Evolutionary conservation across 2,329 filamentous ascomycete genomes (phyloP).

Genomic region (Claviceps quebecensis): DNA sequence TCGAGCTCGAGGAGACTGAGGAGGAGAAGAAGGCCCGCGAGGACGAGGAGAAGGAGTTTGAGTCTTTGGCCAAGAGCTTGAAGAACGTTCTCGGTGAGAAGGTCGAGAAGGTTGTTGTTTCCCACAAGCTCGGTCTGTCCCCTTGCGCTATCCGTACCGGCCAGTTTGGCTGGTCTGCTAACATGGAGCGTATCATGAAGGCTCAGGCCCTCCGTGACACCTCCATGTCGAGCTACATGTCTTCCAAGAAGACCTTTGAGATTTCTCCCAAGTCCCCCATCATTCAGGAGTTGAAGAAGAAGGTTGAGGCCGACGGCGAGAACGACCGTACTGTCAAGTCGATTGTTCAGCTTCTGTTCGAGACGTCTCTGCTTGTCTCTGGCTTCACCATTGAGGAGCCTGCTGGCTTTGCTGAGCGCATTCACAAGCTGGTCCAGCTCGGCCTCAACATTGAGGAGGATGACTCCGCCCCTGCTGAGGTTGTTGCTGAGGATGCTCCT

Average conservation of each 20-base stretch:
- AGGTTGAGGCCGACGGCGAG: slow-evolving; percentile 95
- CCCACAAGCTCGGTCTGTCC: slow-evolving; percentile 86
- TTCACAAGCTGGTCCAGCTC: slow-evolving; percentile 98
- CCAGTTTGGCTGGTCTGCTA: slow-evolving; percentile 99
- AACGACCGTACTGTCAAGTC: slow-evolving; percentile 98
- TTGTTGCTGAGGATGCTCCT: slow-evolving; percentile 40
- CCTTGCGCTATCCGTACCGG: slow-evolving; percentile 98
- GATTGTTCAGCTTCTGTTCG: slow-evolving; percentile 94
- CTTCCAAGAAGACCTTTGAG: slow-evolving; percentile 99
- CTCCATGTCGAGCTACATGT: slow-evolving; percentile 99
- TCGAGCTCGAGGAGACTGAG: slow-evolving; percentile 98
- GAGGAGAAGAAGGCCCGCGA: slow-evolving; percentile 97
- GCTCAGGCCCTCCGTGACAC: slow-evolving; percentile 98
- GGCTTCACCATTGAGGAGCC: slow-evolving; percentile 99
- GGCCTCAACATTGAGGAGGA: slow-evolving; percentile 95
- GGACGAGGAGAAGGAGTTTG: slow-evolving; percentile 96
- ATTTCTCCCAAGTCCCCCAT: slow-evolving; percentile 98
- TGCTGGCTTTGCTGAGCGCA: slow-evolving; percentile 93
- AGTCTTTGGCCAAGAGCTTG: slow-evolving; percentile 84
- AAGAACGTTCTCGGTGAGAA: slow-evolving; percentile 99
- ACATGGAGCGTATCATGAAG: slow-evolving; percentile 99
- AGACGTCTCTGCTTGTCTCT: slow-evolving; percentile 96
- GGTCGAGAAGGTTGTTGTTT: slow-evolving; percentile 99
- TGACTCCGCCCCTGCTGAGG: slow-evolving; percentile 54
- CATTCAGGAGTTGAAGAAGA: slow-evolving; percentile 98